A percentile compares a stretch with the other conserved stretches of the same genome.
phyloP scores from a whole-genome alignment of 495 filamentous ascomycete genomes.

The Clohesyomyces aquaticus region DNA sequence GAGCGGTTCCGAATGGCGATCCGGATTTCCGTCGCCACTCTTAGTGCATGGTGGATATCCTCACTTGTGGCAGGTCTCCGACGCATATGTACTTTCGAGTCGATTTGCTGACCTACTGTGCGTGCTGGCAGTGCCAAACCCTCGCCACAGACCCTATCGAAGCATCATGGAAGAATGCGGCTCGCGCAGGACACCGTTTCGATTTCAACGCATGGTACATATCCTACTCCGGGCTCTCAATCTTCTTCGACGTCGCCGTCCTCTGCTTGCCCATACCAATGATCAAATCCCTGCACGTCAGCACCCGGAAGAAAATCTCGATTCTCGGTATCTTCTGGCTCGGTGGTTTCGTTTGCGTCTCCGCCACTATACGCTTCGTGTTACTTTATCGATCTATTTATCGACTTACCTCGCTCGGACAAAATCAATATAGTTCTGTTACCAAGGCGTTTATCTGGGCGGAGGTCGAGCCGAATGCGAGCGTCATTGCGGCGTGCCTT shows the following conservation, averaged over 20 bases:
- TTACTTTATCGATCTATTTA: constrained; percentile 26
- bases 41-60: constrained; percentile 25
- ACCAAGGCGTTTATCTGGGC: constrained; percentile 31
- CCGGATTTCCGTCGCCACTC: constrained; percentile 10
- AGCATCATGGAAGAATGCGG: constrained; percentile 21
- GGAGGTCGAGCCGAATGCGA: constrained; percentile 22
- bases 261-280: constrained; percentile 32
- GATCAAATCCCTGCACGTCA: constrained; percentile 18
- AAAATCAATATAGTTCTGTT: constrained; percentile 23
- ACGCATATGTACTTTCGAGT: neutral
- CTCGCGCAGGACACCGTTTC: constrained; percentile 27
- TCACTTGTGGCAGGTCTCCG: constrained; percentile 16
- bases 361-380: constrained; percentile 29
- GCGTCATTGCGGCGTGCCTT: constrained; percentile 32
- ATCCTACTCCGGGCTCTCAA: constrained; percentile 23
- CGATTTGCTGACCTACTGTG: too few relatives aligned
- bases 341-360: constrained; percentile 29
- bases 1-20: constrained; percentile 8
- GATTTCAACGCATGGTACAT: constrained; percentile 33
- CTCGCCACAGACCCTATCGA: constrained; percentile 23
- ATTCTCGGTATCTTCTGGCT: constrained; percentile 34
- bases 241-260: constrained; percentile 32
- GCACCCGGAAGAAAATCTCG: constrained; percentile 18
- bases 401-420: constrained; percentile 13
- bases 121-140: constrained; percentile 1